These are phyloP conservation scores for Xylaria sp. DNA, from an alignment of 2,329 filamentous ascomycete genomes.

Conservation along the genomic window DNA sequence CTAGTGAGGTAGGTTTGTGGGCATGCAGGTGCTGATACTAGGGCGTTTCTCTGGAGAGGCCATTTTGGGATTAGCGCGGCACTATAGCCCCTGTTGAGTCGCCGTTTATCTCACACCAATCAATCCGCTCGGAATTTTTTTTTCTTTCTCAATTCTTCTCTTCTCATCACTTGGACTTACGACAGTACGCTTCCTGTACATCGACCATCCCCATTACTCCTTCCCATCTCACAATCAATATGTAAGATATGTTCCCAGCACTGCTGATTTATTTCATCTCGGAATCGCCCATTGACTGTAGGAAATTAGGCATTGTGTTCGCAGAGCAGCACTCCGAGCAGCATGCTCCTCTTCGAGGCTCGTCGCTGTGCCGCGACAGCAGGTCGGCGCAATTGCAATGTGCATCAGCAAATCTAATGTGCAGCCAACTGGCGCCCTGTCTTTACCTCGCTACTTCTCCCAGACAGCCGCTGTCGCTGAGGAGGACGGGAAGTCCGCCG, in stretches of 20 bases:
- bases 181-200: not conserved
- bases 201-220: not conserved
- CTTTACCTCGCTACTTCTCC: constrained; percentile 48
- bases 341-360: constrained; percentile 46
- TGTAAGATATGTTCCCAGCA: constrained; percentile 37
- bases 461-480: constrained; percentile 45
- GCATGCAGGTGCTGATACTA: too few species aligned
- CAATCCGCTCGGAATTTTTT: constrained; percentile 20
- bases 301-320: constrained; percentile 48
- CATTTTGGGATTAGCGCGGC: not conserved
- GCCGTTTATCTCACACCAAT: not conserved
- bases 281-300: constrained; percentile 31
- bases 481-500: constrained; percentile 31
- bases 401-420: constrained; percentile 45
- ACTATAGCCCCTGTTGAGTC: not conserved
- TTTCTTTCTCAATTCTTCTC: constrained; percentile 19
- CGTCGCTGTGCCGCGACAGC: constrained; percentile 47
- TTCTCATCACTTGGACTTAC: not conserved
- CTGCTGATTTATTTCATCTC: not conserved
- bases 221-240: constrained; percentile 22
- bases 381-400: constrained; percentile 46
- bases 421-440: constrained; percentile 39
- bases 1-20: too few species aligned
- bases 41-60: not conserved
- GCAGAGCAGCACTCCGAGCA: constrained; percentile 49